phyloP scores from a whole-genome alignment of 1,284 basidiomycete genomes.

The Apiotrichum sp. region DNA sequence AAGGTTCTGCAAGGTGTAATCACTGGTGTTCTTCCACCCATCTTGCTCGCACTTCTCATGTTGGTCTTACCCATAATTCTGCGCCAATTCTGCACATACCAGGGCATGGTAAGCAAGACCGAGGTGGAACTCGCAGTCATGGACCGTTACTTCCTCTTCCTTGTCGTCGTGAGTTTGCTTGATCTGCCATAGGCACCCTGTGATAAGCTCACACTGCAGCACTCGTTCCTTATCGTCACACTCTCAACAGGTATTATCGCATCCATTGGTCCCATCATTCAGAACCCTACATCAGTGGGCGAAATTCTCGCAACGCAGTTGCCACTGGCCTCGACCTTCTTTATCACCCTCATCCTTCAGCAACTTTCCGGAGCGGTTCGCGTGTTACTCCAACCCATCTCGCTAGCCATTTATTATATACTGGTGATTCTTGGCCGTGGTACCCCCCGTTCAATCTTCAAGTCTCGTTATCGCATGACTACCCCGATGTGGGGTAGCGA shows the following conservation, averaged over 20 bases:
- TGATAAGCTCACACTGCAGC: too few species aligned
- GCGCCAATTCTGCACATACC: too few species aligned
- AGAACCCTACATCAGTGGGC: conserved; percentile 47
- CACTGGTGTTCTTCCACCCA: conserved; percentile 58
- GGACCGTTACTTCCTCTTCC: conserved; percentile 67
- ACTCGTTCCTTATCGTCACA: conserved; percentile 64
- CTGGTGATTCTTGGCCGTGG: conserved; percentile 53
- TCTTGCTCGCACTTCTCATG: conserved; percentile 63
- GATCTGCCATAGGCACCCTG: too few species aligned
- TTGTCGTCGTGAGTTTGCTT: too few species aligned
- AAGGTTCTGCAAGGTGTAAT: conserved; percentile 59
- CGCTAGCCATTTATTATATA: conserved; percentile 61
- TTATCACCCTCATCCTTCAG: conserved; percentile 63
- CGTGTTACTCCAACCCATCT: conserved; percentile 57
- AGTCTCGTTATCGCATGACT: conserved; percentile 42
- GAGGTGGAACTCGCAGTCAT: conserved; percentile 68
- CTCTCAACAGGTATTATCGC: conserved; percentile 38
- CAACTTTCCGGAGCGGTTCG: conserved; percentile 46
- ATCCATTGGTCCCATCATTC: conserved; percentile 32
- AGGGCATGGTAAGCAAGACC: conserved; percentile 60
- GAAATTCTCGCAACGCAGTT: conserved; percentile 47
- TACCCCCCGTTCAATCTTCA: conserved; percentile 48
- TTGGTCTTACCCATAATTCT: conserved; percentile 62
- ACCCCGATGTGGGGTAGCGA: conserved; percentile 67
- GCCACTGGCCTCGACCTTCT: conserved; percentile 69